A percentile compares a stretch with the other conserved stretches of the same genome.
Conservation (phyloP, 768 basidiomycete species). For the Hypholoma sublateritium region DNA sequence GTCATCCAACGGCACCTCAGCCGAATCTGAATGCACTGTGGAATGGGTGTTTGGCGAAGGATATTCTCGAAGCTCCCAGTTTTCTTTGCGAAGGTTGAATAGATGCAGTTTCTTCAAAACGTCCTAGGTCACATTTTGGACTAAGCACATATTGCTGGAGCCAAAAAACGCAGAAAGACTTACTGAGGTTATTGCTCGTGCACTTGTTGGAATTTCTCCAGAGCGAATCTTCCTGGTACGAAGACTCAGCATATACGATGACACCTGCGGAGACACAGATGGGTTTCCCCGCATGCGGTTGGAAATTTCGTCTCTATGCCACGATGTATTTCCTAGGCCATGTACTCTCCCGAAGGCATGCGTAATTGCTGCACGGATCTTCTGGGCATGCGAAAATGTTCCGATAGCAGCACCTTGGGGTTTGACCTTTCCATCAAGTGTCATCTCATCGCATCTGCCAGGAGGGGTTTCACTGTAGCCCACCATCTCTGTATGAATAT, state of each 20-base stretch:
- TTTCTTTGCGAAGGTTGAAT: slow-evolving; percentile 9
- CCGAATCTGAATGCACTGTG: no score
- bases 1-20: no score
- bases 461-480: no score
- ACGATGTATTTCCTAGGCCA: slow-evolving; percentile 24
- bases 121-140: neutral
- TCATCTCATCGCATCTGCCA: slow-evolving; percentile 17
- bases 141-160: neutral
- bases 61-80: slow-evolving; percentile 5
- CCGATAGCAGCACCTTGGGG: neutral
- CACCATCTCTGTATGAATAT: no score
- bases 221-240: slow-evolving; percentile 9
- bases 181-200: slow-evolving; percentile 14
- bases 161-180: neutral
- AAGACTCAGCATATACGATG: slow-evolving; percentile 17
- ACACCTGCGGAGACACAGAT: slow-evolving; percentile 13
- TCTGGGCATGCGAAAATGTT: slow-evolving; percentile 34
- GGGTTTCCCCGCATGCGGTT: slow-evolving; percentile 12
- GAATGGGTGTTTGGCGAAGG: neutral
- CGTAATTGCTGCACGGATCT: slow-evolving; percentile 32
- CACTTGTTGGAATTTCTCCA: slow-evolving; percentile 15
- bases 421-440: slow-evolving; percentile 8
- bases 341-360: slow-evolving; percentile 27
- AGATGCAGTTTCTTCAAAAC: slow-evolving; percentile 12
- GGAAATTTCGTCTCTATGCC: slow-evolving; percentile 18